phyloP scores from a whole-genome alignment of 805 yeast genomes.

The Nakazawaea molendinolei region DNA sequence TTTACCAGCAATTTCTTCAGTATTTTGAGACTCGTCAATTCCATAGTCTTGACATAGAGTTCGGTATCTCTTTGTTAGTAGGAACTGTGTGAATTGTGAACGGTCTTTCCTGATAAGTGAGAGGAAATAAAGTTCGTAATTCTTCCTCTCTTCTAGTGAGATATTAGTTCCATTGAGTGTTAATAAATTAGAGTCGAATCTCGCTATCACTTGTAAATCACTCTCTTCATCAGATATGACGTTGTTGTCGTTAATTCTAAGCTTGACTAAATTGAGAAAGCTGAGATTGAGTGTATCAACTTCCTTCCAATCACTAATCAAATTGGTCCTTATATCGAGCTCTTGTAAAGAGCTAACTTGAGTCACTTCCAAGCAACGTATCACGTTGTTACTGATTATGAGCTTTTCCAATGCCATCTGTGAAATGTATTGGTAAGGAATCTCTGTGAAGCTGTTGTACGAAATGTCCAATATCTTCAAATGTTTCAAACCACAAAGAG shows the following conservation, averaged over 20 bases:
- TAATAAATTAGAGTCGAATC: slow-evolving; percentile 22
- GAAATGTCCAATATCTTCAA: slow-evolving; percentile 26
- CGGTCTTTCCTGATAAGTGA: slow-evolving; percentile 34
- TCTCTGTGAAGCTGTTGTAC: slow-evolving; percentile 13
- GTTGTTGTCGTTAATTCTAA: slow-evolving; percentile 52
- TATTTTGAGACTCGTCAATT: not conserved
- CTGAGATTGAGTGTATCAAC: slow-evolving; percentile 34
- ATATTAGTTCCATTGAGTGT: slow-evolving; percentile 56
- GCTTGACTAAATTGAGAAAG: slow-evolving; percentile 36
- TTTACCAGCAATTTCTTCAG: not conserved
- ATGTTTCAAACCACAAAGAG: slow-evolving; percentile 7
- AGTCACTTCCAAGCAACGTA: too few relatives aligned
- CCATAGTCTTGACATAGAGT: not conserved
- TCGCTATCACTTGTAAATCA: slow-evolving; percentile 18
- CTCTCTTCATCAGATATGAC: slow-evolving; percentile 23
- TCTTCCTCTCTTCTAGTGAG: slow-evolving; percentile 38
- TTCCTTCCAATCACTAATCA: slow-evolving; percentile 37
- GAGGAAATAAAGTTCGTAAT: slow-evolving; percentile 65
- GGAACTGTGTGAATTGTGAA: slow-evolving; percentile 12
- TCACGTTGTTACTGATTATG: slow-evolving; percentile 12
- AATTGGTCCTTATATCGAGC: slow-evolving; percentile 49
- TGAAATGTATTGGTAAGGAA: not conserved
- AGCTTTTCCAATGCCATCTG: slow-evolving; percentile 15
- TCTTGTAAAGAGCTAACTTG: too few relatives aligned
- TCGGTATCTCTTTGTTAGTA: slow-evolving; percentile 2